Conservation (phyloP, 2,329 filamentous ascomycete genomes). For the Dothiorella sarmentorum region DNA sequence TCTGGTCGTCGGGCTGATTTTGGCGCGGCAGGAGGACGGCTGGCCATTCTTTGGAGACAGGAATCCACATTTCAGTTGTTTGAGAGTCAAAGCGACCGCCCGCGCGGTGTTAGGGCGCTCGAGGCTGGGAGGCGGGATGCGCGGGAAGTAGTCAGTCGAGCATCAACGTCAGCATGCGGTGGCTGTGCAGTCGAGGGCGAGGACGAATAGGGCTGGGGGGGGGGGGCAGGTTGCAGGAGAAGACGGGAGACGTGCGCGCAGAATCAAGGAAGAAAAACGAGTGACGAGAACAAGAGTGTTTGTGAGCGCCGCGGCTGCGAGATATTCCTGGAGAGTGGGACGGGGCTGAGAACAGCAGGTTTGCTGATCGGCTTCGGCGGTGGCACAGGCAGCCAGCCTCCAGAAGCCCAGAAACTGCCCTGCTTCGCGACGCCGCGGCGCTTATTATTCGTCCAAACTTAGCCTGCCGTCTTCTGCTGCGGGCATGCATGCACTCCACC, state of each 20-base stretch:
- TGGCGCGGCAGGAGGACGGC: neutral
- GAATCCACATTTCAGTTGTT: conserved; percentile 9
- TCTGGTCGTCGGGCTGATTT: neutral
- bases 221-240: neutral
- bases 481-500: neutral
- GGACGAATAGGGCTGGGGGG: neutral
- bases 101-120: neutral
- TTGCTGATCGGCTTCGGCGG: conserved; percentile 12
- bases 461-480: too few species aligned
- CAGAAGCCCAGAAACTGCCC: neutral
- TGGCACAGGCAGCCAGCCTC: conserved; percentile 4
- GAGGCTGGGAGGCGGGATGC: conserved; percentile 11
- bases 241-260: neutral
- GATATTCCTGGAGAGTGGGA: conserved; percentile 15
- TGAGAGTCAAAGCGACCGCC: conserved; percentile 4
- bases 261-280: neutral
- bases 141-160: conserved; percentile 18
- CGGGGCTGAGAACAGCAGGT: conserved; percentile 15
- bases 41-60: neutral
- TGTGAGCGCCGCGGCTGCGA: conserved; percentile 8
- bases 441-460: neutral
- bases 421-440: neutral
- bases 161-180: conserved; percentile 14
- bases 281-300: conserved; percentile 7
- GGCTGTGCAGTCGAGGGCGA: conserved; percentile 4